Percentiles rank a stretch among this genome's conserved stretches.
Evolutionary conservation across 2,329 filamentous ascomycete genomes (phyloP).

Genomic region (Waltergamsia citrina): DNA sequence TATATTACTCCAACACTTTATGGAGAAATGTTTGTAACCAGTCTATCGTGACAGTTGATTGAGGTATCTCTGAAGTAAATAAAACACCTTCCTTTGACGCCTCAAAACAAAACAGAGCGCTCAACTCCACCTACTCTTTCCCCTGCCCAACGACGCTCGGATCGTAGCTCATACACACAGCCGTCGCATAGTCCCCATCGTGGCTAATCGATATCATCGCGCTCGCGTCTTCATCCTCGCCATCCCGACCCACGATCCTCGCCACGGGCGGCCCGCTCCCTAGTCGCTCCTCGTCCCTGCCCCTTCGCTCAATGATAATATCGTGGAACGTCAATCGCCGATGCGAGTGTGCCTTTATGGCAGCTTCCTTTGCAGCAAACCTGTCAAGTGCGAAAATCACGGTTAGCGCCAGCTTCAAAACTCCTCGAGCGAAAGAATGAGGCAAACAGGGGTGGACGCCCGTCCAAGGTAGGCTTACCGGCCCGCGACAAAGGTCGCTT

Average conservation of each 20-base stretch:
- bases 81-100: too few species aligned
- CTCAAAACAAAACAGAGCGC: too few species aligned
- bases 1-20: too few species aligned
- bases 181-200: slow-evolving; percentile 73
- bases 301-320: slow-evolving; percentile 32
- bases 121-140: background rate
- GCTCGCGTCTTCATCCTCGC: slow-evolving; percentile 31
- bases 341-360: slow-evolving; percentile 60
- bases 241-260: slow-evolving; percentile 22
- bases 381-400: slow-evolving; percentile 19
- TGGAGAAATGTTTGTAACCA: too few species aligned
- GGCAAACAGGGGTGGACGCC: background rate
- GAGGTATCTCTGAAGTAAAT: too few species aligned
- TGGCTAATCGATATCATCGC: slow-evolving; percentile 78
- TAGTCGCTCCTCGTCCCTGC: slow-evolving; percentile 11
- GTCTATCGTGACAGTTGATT: too few species aligned
- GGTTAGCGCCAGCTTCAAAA: background rate
- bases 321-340: slow-evolving; percentile 52
- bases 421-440: too few species aligned
- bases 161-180: slow-evolving; percentile 48
- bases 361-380: slow-evolving; percentile 68
- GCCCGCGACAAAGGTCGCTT: slow-evolving; percentile 32
- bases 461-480: slow-evolving; percentile 28
- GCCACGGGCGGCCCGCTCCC: slow-evolving; percentile 34
- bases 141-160: slow-evolving; percentile 4